These are phyloP conservation scores for Trametes punicea DNA, from an alignment of 768 basidiomycete genomes.

Conservation along the genomic window DNA sequence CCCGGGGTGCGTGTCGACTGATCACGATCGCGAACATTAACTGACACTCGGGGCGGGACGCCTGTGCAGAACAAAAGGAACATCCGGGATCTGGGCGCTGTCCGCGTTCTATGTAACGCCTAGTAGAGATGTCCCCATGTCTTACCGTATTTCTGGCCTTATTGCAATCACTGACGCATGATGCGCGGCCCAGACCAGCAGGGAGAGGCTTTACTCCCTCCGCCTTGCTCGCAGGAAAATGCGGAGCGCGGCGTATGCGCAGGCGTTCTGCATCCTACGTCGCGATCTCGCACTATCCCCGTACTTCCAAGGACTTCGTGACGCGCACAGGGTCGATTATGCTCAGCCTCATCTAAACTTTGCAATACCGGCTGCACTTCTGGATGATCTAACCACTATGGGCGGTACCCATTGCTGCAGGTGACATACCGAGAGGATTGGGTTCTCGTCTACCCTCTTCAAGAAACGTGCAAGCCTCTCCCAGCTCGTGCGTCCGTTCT, in stretches of 20 bases:
- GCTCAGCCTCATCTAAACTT: neutral
- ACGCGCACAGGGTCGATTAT: neutral
- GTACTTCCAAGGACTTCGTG: neutral
- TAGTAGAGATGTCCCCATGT: no score
- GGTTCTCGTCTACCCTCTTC: no score
- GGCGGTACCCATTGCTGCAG: no score
- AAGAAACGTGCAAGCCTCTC: no score
- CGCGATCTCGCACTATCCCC: neutral
- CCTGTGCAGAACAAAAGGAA: neutral
- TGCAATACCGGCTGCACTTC: no score
- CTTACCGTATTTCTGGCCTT: neutral
- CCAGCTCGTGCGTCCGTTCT: no score
- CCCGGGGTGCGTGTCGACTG: neutral
- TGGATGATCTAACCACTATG: no score
- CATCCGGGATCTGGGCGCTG: no score
- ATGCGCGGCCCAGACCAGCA: neutral
- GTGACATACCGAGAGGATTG: no score
- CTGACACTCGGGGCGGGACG: neutral
- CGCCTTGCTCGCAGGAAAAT: neutral
- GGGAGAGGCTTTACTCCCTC: neutral
- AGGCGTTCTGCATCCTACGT: neutral
- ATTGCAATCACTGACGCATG: neutral
- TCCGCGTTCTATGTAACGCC: no score
- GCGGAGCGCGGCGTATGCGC: neutral
- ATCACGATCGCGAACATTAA: constrained; percentile 6